Evolutionary conservation across 257 asterid species (phyloP), one percentile per base, ranked within the genome.

Genomic region (Lantana camara): DNA sequence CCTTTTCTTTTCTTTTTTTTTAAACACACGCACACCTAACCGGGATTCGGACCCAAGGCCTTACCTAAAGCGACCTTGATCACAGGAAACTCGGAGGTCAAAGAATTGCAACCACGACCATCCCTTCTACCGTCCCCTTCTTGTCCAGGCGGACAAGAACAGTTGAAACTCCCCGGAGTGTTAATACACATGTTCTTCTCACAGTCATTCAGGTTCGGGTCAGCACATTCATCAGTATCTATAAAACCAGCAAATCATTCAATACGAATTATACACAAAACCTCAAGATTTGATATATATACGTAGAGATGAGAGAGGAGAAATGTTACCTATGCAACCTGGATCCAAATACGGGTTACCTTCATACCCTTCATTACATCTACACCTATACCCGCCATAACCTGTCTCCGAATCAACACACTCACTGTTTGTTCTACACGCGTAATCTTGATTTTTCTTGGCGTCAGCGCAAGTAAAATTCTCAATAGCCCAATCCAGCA

Each of bases 401-500:
- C 79, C 82, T 0, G 76, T 80, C 9, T 56, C 68, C 0, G 90
- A 64, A 45, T 85, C 89, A 19, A 85, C 71, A 42, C 97, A 90
- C 0, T 2, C 21, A 51, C 86, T 85, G 19, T 88, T 82, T 5
- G 12, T 56, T 53, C 51, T 56, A 54, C 97, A 90, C 0, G 84
- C 80, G 49, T 73, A 83, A 13, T 57, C 85, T 0, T 13, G 53
- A 19, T 2, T 34, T 66, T 38, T 42, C 1, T 0, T 27, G 4
- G 65, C 86, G 2, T 60, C 62, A 0, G 63, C 68, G 63, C 97
- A 87, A 15, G 61, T 82, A 67, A 50, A 11, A 47, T 85, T 83
- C 63, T 96, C 93, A 0, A 90, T 69, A 0, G 65, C 85, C 97
- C 97, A 90, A 37, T 90, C 97, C 1, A 87, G 16, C 48, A 83